These are phyloP conservation scores for Fusarium musae DNA, from an alignment of 2,329 filamentous ascomycete genomes.

Conservation along the genomic window DNA sequence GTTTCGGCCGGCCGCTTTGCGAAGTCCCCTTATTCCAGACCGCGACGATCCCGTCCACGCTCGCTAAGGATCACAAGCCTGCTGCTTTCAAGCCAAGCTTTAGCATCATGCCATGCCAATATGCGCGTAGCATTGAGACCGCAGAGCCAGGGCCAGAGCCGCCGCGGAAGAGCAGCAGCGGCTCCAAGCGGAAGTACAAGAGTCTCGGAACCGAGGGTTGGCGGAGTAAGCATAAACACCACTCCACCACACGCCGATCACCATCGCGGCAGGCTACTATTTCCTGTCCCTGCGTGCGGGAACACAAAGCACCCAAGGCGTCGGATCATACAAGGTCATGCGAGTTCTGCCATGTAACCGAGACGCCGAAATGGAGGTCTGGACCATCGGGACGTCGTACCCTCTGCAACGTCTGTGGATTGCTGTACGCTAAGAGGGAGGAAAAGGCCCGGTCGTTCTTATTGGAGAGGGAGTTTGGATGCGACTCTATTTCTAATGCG, in stretches of 20 bases:
- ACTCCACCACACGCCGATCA: not conserved
- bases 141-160: not conserved
- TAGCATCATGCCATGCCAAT: not conserved
- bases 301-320: not conserved
- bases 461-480: not conserved
- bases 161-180: not conserved
- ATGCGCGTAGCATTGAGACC: not conserved
- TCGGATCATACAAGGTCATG: not conserved
- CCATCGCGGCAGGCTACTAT: not conserved
- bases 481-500: not conserved
- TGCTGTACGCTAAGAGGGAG: slow-evolving; percentile 10
- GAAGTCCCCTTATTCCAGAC: slow-evolving; percentile 12
- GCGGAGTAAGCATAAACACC: not conserved
- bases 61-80: not conserved
- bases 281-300: not conserved
- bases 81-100: not conserved
- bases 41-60: not conserved
- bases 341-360: not conserved
- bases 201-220: not conserved
- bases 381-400: not conserved
- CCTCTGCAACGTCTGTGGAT: slow-evolving; percentile 24
- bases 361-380: slow-evolving; percentile 18
- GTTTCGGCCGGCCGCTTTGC: slow-evolving; percentile 12
- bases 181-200: not conserved
- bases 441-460: not conserved